These are phyloP conservation scores for Gossypium raimondii DNA, from an alignment of 345 rosid species.

Conservation along the genomic window DNA sequence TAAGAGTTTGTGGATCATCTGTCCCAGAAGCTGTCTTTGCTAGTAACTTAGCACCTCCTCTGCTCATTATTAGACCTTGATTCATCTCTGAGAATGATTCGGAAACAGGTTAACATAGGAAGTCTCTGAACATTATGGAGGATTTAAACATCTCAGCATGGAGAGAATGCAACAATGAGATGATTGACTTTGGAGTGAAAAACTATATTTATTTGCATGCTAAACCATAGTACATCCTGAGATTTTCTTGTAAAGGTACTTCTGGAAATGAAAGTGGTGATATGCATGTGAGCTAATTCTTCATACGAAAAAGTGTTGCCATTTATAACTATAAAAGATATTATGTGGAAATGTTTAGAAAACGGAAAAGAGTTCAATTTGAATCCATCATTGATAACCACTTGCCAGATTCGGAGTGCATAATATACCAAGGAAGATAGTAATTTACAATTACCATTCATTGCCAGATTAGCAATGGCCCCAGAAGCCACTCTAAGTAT, in stretches of 20 bases:
- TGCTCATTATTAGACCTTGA: slow-evolving; percentile 84
- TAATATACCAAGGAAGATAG: slow-evolving; percentile 14
- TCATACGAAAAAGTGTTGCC: background rate
- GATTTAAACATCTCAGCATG: background rate
- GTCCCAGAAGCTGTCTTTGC: slow-evolving; percentile 68
- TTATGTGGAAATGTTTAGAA: background rate
- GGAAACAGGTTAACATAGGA: background rate
- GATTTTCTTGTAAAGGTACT: no score
- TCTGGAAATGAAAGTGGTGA: no score
- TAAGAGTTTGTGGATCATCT: slow-evolving; percentile 78
- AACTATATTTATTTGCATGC: no score
- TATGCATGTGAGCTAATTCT: background rate
- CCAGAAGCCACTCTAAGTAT: slow-evolving; percentile 93
- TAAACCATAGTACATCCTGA: no score
- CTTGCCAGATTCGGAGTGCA: background rate
- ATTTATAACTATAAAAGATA: background rate
- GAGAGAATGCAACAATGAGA: no score
- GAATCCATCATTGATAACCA: background rate
- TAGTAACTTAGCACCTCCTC: slow-evolving; percentile 73
- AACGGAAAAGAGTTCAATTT: background rate
- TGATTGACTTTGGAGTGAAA: no score
- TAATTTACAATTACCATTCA: slow-evolving; percentile 59
- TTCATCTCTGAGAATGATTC: slow-evolving; percentile 48
- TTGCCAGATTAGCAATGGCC: slow-evolving; percentile 91
- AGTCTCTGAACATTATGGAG: background rate